Base-by-base conservation (phyloP, 768 basidiomycete genomes). In the Xerocomellus intermedius region DNA sequence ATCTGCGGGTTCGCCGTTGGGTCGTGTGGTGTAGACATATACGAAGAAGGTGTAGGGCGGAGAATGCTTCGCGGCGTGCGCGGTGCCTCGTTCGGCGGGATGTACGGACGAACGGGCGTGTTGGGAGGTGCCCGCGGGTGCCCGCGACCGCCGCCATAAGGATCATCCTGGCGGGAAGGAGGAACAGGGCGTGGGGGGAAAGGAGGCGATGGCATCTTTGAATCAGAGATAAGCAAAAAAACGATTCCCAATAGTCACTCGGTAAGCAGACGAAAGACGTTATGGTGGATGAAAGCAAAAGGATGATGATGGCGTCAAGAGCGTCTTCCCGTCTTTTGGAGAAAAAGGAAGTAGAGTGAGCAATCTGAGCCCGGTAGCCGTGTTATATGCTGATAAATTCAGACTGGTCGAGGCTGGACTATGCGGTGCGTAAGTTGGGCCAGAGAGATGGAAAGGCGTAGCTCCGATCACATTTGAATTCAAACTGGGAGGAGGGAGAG, bases 391-490 rank as follows among this genome's bases (percentile, higher is more conserved):
- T 54, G 60, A 58, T 59, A 42, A 30, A 52, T 54, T 61, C 57
- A 66, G 64, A 63, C 65, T 35, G 60, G 56, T 52, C 64, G 55
- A 57, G 61, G 47, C 61, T 52, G 50, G 49, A 52, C 17, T 4
- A 8, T 39, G 24, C 10, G 36, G 38, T 13, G 30, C 6, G 53
- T 42, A 39, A 28, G 33, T 53, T 19, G 32, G 47, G 41, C 41
- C 33, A 36, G 41, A n/a, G 26, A 30, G 42, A 12, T 22, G 30
- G 33, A n/a, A 22, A 42, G 48, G 50, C 42, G 49, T 22, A 38
- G 37, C 17, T 50, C 44, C 32, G 47, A 51, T 50, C 46, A 38
- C 53, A 66, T 68, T 68, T 66, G 50, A 65, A 63, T 65, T 51
- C 48, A 42, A n/a, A 57, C 64, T 42, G 41, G 14, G 10, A 22